These are phyloP conservation scores for Sherardia arvensis DNA, from an alignment of 257 asterid species.

Conservation along the genomic window DNA sequence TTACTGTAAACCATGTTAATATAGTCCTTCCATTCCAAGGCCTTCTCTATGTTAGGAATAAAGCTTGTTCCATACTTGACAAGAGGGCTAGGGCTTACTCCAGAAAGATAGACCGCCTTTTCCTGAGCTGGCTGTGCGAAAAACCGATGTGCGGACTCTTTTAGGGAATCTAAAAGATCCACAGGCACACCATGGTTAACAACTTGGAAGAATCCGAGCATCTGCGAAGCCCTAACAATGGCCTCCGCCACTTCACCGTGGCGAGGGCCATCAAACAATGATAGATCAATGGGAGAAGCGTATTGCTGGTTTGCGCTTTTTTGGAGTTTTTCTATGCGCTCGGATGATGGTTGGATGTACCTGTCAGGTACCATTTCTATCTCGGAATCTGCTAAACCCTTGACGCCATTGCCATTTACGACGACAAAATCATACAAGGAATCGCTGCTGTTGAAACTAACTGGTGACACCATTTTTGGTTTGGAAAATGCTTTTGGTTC, in stretches of 20 bases:
- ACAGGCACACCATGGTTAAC: slow-evolving; percentile 28
- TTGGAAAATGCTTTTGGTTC: background rate
- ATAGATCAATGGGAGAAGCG: slow-evolving; percentile 22
- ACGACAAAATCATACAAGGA: slow-evolving; percentile 26
- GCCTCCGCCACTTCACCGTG: slow-evolving; percentile 25
- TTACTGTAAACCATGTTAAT: slow-evolving; percentile 29
- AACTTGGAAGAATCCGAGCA: slow-evolving; percentile 30
- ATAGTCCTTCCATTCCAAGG: slow-evolving; percentile 38
- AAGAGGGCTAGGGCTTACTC: slow-evolving; percentile 22
- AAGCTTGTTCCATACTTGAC: slow-evolving; percentile 32
- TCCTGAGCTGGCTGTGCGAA: slow-evolving; percentile 18
- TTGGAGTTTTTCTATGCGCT: slow-evolving; percentile 13
- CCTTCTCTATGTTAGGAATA: slow-evolving; percentile 27
- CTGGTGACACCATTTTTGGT: slow-evolving; percentile 16
- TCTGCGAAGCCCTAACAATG: slow-evolving; percentile 24
- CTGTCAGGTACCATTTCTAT: slow-evolving; percentile 15
- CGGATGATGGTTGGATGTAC: slow-evolving; percentile 23
- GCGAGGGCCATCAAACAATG: slow-evolving; percentile 20
- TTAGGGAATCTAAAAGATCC: slow-evolving; percentile 18
- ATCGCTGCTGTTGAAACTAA: slow-evolving; percentile 7
- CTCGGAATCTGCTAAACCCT: slow-evolving; percentile 27
- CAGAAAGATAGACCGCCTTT: slow-evolving; percentile 25
- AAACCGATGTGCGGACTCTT: slow-evolving; percentile 19
- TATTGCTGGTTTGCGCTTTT: background rate
- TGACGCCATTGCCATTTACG: slow-evolving; percentile 26